Base-by-base conservation (phyloP, 768 basidiomycete genomes). In the Serendipita vermifera region DNA sequence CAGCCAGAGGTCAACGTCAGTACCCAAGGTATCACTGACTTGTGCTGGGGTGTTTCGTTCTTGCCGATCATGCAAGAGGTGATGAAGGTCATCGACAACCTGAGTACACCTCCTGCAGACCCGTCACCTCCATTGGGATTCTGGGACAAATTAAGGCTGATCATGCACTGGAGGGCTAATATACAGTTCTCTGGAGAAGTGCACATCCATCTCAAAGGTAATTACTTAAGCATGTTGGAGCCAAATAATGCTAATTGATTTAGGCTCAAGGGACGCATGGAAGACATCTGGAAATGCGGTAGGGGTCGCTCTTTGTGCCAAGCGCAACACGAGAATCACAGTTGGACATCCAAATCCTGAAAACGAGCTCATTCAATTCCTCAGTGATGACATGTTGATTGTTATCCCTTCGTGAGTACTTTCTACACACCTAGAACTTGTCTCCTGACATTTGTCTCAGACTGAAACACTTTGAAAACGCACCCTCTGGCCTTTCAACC, bases 111-210 rank as follows among this genome's bases (percentile, higher is more conserved):
- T 17, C 79, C 87, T 51, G 76, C 79, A 40, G 93, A 98, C 68
- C 74, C 79, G 20, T 93, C 90, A 2, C 85, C 88, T 11, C 75
- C 78, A 7, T 64, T 94, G 59, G 93, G 91, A 5, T 94, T 96
- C 66, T 96, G 93, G 93, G 93, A 97, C 67, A 97, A 96, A 76
- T 82, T 91, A 62, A 76, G 87, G 26, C 72, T 92, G 9, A 73
- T 88, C 20, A 76, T 93, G 59, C 93, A 96, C 66, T 93, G 92
- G 88, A 82, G 73, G 35, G 66, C 85, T 20, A 73, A 73, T 55
- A 70, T 84, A 32, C 72, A 77, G 20, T 94, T 94, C 64, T 71
- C 70, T 27, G 75, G 78, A 14, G 83, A 86, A 57, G 80, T 87
- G 27, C 82, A 85, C 55, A 69, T 87, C 33, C 82, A 91, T 66